Evolutionary conservation across 73 alveolate genomes (phyloP).

Genomic region (Stentor coeruleus): DNA sequence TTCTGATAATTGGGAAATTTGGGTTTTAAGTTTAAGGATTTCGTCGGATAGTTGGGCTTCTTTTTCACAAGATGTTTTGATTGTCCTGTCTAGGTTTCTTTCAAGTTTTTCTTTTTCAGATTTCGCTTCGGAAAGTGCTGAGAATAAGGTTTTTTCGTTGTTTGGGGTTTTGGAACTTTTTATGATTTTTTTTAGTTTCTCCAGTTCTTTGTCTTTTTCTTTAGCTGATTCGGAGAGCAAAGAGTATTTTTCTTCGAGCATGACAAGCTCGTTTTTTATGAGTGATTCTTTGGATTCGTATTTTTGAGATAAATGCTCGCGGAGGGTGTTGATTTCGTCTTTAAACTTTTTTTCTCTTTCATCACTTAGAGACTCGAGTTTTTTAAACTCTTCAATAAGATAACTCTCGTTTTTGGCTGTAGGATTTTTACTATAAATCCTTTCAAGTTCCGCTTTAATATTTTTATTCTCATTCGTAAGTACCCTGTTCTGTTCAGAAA

Average conservation of each 20-base stretch:
- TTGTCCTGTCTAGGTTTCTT: background rate
- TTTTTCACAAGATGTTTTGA: background rate
- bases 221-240: background rate
- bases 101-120: slow-evolving; percentile 11
- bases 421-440: background rate
- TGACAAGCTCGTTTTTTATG: background rate
- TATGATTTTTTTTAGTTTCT: background rate
- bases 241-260: background rate
- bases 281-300: background rate
- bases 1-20: background rate
- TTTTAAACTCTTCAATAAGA: background rate
- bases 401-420: background rate
- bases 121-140: background rate
- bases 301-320: background rate
- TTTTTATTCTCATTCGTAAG: background rate
- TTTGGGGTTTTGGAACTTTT: background rate
- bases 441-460: background rate
- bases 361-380: background rate
- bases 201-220: slow-evolving; percentile 11
- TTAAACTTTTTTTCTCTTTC: slow-evolving; percentile 7
- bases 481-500: background rate
- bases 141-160: background rate
- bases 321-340: background rate
- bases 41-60: slow-evolving; percentile 16
- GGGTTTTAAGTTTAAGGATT: background rate